phyloP scores from a whole-genome alignment of 2,329 filamentous ascomycete species.

The Pyrenochaeta sp. region DNA sequence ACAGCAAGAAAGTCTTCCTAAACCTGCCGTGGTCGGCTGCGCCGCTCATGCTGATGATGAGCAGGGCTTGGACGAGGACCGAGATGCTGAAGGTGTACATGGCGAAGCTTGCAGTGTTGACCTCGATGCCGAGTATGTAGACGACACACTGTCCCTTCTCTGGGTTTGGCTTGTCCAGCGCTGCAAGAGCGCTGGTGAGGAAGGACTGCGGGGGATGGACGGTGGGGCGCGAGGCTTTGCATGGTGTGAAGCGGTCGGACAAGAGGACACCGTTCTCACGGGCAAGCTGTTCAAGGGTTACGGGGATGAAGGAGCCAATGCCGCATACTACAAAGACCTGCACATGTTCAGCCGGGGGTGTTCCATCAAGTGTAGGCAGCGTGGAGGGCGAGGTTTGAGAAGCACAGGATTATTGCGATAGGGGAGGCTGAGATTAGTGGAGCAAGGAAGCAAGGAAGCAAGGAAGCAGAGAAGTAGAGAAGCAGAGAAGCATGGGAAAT shows the following conservation, averaged over 20 bases:
- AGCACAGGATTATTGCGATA: background rate
- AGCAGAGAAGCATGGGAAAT: too few species aligned
- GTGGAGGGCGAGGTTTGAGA: too few species aligned
- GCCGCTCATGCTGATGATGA: constrained; percentile 96
- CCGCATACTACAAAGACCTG: constrained; percentile 90
- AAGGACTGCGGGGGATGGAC: constrained; percentile 34
- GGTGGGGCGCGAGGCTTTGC: constrained; percentile 70
- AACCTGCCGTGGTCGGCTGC: constrained; percentile 91
- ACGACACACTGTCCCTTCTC: constrained; percentile 76
- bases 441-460: too few species aligned
- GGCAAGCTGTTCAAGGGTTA: constrained; percentile 91
- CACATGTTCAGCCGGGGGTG: constrained; percentile 7
- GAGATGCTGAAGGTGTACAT: constrained; percentile 98
- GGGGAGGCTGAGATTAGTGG: too few species aligned
- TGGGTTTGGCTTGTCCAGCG: constrained; percentile 30
- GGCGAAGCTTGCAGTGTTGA: constrained; percentile 96
- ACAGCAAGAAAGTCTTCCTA: constrained; percentile 84
- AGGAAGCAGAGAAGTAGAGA: too few species aligned
- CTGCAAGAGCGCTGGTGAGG: constrained; percentile 21
- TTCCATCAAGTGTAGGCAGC: too few species aligned
- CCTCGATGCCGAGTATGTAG: constrained; percentile 79
- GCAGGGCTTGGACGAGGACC: constrained; percentile 84
- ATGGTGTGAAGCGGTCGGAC: constrained; percentile 78
- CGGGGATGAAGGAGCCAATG: constrained; percentile 87
- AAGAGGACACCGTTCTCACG: constrained; percentile 89